Conservation (phyloP, 2,329 filamentous ascomycete species). For the Xylariales sp. region DNA sequence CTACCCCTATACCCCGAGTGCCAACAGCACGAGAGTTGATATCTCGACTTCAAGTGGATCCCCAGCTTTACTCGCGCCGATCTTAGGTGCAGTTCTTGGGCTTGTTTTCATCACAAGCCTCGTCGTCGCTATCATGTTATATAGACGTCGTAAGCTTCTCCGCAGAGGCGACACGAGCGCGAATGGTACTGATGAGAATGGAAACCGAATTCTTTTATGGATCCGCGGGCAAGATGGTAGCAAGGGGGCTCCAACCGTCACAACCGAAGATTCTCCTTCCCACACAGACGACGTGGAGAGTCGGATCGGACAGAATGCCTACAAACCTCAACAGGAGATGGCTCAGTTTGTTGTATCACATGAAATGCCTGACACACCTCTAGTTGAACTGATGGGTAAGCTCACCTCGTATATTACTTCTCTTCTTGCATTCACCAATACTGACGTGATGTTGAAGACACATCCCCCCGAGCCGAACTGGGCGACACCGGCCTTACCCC, state of each 20-base stretch:
- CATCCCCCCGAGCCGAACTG: conserved; percentile 40
- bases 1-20: conserved; percentile 51
- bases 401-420: conserved; percentile 1
- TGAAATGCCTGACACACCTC: conserved; percentile 39
- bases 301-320: conserved; percentile 16
- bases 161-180: conserved; percentile 31
- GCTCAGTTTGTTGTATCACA: conserved; percentile 14
- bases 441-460: conserved; percentile 29
- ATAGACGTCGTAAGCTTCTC: conserved; percentile 43
- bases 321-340: conserved; percentile 9
- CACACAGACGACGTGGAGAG: conserved; percentile 34
- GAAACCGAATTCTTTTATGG: conserved; percentile 47
- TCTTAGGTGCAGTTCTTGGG: conserved; percentile 58
- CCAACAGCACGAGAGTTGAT: conserved; percentile 24
- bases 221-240: conserved; percentile 38
- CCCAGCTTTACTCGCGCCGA: conserved; percentile 55
- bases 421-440: conserved; percentile 2
- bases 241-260: conserved; percentile 41
- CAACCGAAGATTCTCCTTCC: conserved; percentile 37
- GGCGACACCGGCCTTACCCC: conserved; percentile 37
- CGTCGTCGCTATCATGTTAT: conserved; percentile 47
- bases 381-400: conserved; percentile 46
- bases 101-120: conserved; percentile 50
- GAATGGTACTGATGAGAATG: conserved; percentile 40
- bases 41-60: conserved; percentile 26